Evolutionary conservation across 2,329 filamentous ascomycete species (phyloP), one percentile per base, ranked within the genome.

Genomic region (Cladosporium sphaerospermum): DNA sequence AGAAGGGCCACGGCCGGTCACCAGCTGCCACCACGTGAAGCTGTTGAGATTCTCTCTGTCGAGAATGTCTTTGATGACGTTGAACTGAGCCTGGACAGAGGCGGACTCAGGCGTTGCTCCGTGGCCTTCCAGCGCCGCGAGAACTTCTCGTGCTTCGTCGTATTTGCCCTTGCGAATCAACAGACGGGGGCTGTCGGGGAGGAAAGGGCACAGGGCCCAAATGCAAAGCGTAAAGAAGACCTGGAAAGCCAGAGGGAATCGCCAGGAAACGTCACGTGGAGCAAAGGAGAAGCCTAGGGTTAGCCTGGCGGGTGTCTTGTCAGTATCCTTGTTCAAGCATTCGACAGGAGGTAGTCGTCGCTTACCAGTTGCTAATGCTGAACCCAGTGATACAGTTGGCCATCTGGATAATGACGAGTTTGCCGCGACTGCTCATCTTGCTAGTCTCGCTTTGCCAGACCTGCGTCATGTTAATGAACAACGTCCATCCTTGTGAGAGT

Each of bases 191-290:
- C 62, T 67, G 37, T 71, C 67, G 0, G 70, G 70, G 13, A 72
- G 64, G 61, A 70, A 71, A 49, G 63, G 61, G 19, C 62, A 64
- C 16, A 60, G 59, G 5, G 37, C 57, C 45, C 61, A 64, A 44
- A 69, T 78, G 36, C 77, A 66, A 3, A 75, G 51, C 1, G 77
- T 77, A 56, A 81, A 81, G 55, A 79, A 63, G 57, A 79, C 77
- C 62, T 81, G 79, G 60, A 81, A 77, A 3, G 62, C 62, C 4
- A 82, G 70, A 0, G 78, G 78, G 55, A 81, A 77, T 41, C 78
- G 71, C 78, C 78, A 82, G 28, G 74, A 67, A 13, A 75, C 68
- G n/a, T 71, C 68, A 49, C 54, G 70, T 3, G 73, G 72, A 41
- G 75, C 55, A 43, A 63, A 64, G 9, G 62, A 62, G 52, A 65